These are phyloP conservation scores for Blastomyces emzantsi DNA, from an alignment of 2,329 filamentous ascomycete species.

Conservation along the genomic window DNA sequence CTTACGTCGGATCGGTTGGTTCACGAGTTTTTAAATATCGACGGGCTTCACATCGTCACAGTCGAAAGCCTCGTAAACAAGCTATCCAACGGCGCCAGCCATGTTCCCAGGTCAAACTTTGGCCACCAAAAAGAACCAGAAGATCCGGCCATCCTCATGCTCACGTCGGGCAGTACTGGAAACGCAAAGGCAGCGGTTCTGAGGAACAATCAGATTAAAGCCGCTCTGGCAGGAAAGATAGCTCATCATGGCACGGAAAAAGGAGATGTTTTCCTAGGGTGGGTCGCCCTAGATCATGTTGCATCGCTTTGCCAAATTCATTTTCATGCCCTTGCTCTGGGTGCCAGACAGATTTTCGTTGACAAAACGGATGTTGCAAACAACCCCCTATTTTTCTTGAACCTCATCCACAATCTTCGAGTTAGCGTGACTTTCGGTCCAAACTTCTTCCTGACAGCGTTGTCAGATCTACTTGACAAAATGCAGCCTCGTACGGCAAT, in stretches of 20 bases:
- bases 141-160: constrained; percentile 36
- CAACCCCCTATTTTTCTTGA: constrained; percentile 33
- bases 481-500: background rate
- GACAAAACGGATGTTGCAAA: constrained; percentile 34
- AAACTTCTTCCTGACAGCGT: constrained; percentile 23
- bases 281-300: constrained; percentile 48
- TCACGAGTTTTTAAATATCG: constrained; percentile 16
- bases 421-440: constrained; percentile 31
- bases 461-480: constrained; percentile 8
- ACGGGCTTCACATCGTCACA: constrained; percentile 12
- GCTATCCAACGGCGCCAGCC: background rate
- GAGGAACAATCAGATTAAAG: constrained; percentile 36
- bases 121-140: constrained; percentile 11
- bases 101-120: constrained; percentile 4
- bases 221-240: constrained; percentile 36
- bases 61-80: constrained; percentile 12
- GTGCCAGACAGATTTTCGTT: constrained; percentile 41
- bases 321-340: constrained; percentile 38
- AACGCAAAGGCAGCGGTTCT: constrained; percentile 44
- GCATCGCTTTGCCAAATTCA: constrained; percentile 46
- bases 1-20: constrained; percentile 18
- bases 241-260: constrained; percentile 20
- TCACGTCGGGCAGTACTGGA: constrained; percentile 47
- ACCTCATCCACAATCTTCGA: constrained; percentile 28
- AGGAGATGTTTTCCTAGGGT: constrained; percentile 37